A percentile compares a stretch with the other conserved stretches of the same genome.
These are phyloP conservation scores for Conticribra guillardii DNA, from an alignment of 108 stramenopile species.

Conservation along the genomic window DNA sequence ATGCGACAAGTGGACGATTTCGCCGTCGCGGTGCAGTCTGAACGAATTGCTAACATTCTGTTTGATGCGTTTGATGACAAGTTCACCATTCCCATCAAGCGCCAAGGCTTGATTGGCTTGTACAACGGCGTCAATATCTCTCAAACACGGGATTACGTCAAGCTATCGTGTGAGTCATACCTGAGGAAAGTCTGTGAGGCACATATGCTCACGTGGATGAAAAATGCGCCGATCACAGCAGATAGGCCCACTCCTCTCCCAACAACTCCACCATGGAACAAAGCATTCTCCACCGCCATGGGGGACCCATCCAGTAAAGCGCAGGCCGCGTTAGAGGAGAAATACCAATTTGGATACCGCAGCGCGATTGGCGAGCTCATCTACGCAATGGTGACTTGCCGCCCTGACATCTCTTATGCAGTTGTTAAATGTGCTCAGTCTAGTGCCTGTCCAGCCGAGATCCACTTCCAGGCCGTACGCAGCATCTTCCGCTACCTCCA, in stretches of 20 bases:
- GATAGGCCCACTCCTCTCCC: too few species aligned
- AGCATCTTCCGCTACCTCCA: too few species aligned
- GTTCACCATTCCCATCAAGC: slow-evolving; percentile 25
- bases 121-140: slow-evolving; percentile 46
- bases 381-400: too few species aligned
- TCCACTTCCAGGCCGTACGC: too few species aligned
- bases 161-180: too few species aligned
- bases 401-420: too few species aligned
- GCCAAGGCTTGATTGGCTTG: slow-evolving; percentile 24
- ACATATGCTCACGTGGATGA: too few species aligned
- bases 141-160: slow-evolving; percentile 31
- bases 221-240: too few species aligned
- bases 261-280: background rate
- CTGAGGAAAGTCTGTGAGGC: too few species aligned
- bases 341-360: background rate
- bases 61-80: slow-evolving; percentile 10
- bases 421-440: too few species aligned
- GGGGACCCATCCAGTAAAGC: background rate
- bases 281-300: background rate
- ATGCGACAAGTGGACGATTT: slow-evolving; percentile 19
- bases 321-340: background rate
- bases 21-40: background rate
- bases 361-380: background rate
- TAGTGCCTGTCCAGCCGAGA: background rate
- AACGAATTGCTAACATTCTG: background rate